Evolutionary conservation across 345 rosid genomes (phyloP).

Genomic region (Kandelia obovata): DNA sequence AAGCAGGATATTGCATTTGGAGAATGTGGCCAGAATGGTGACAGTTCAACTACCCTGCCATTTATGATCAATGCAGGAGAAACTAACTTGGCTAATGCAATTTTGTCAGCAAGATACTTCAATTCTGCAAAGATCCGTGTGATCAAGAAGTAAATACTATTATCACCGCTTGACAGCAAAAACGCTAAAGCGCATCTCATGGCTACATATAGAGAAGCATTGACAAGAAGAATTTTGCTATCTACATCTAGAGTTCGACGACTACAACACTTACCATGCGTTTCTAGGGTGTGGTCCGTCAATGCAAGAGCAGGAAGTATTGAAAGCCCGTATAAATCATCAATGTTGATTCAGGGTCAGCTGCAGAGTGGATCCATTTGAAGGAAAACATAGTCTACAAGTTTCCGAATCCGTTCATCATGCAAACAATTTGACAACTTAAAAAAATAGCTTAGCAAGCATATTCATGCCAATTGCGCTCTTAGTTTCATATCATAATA

Average conservation of each 20-base stretch:
- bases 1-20: conserved; percentile 13
- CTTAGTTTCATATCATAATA: background rate
- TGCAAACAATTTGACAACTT: too few relatives aligned
- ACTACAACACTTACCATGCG: conserved; percentile 6
- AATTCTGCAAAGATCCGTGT: conserved; percentile 49
- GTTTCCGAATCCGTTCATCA: too few relatives aligned
- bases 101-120: conserved; percentile 66
- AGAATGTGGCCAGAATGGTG: conserved; percentile 75
- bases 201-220: too few relatives aligned
- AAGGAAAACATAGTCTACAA: too few relatives aligned
- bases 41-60: conserved; percentile 82
- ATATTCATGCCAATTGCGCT: too few relatives aligned
- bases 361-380: conserved; percentile 38
- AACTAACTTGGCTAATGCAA: conserved; percentile 48
- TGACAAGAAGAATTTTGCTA: too few relatives aligned
- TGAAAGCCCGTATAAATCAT: conserved; percentile 90
- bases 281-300: conserved; percentile 20
- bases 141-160: conserved; percentile 1
- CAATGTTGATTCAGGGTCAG: conserved; percentile 80
- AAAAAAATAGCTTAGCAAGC: too few relatives aligned
- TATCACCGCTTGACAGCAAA: background rate
- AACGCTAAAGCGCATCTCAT: background rate
- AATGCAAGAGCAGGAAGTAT: conserved; percentile 79
- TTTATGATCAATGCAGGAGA: conserved; percentile 85
- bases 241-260: background rate